A percentile compares a stretch with the other conserved stretches of the same genome.
Conservation (phyloP, 768 basidiomycete genomes). For the Paxillus involutus region DNA sequence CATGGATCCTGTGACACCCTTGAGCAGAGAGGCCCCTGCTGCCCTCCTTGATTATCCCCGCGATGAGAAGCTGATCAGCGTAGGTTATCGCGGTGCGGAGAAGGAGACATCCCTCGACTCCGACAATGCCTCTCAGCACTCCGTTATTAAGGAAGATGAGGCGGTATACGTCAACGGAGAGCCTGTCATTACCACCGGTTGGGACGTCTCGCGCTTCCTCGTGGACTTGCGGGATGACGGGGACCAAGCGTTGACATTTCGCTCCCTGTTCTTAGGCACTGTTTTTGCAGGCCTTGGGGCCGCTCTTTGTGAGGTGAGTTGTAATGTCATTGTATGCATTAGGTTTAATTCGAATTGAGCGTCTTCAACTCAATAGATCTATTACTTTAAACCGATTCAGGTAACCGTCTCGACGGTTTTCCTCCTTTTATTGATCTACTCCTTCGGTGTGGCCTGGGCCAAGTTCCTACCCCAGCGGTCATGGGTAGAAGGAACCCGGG, state of each 20-base stretch:
- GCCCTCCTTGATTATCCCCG: neutral
- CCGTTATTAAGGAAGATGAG: neutral
- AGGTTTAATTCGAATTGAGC: neutral
- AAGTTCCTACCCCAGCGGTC: constrained; percentile 41
- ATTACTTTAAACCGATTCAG: constrained; percentile 58
- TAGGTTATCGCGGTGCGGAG: neutral
- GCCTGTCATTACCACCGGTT: constrained; percentile 27
- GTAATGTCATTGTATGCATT: neutral
- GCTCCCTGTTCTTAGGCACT: constrained; percentile 55
- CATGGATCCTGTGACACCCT: neutral
- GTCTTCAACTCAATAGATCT: constrained; percentile 40
- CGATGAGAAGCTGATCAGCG: neutral
- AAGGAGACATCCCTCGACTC: neutral
- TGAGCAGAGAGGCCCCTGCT: neutral
- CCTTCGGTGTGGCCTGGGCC: constrained; percentile 50
- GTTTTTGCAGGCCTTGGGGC: constrained; percentile 57
- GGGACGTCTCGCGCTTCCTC: constrained; percentile 53
- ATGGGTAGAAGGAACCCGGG: constrained; percentile 44
- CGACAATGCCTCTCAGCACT: neutral
- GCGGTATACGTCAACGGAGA: neutral
- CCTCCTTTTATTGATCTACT: constrained; percentile 53
- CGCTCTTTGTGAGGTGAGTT: constrained; percentile 51
- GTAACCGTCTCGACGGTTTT: constrained; percentile 55
- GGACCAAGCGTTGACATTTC: constrained; percentile 54
- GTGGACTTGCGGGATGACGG: constrained; percentile 59